Base-by-base conservation (phyloP, 495 filamentous ascomycete species). In the Platismatia glauca region DNA sequence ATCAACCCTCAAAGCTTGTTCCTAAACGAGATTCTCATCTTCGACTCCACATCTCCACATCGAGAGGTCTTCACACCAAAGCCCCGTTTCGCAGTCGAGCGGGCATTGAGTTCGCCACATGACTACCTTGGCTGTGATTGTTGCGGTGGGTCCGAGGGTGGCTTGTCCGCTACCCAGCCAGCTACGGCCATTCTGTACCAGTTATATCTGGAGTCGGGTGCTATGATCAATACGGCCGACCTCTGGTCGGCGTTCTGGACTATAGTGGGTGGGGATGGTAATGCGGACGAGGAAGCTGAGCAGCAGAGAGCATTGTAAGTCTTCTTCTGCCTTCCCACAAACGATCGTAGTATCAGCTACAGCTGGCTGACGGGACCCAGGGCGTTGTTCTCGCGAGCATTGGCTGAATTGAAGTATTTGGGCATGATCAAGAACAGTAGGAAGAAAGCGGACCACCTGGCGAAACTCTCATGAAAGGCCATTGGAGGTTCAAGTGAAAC, bases 381-480 rank as follows among this genome's bases (percentile, higher is more conserved):
- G 73, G 78, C 87, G 24, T 75, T 88, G 58, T 98, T 97, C 73
- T 95, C 95, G 71, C 79, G 83, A 55, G 88, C 80, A 7, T 69
- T 97, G 60, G 91, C 91, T 11, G 95, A 97, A 71, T 71, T 98
- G 69, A 88, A 83, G 74, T 79, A 82, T 50, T 78, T 97, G 75
- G 93, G 93, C 24, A 85, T 96, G 77, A 78, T 97, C 38, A 97
- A 94, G 75, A 80, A 80, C 64, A 97, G 86, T 68, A 89, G 86
- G 74, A 97, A 91, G 80, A 95, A 94, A 80, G 81, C 83, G 16
- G 94, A 97, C 71, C 92, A 96, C 75, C 74, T 96, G 66, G 86
- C 89, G 22, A 97, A 96, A 75, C 74, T 90, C 60, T 73, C 78
- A 38, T 90, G 87, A 81, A 82, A 66, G 87, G 87, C 4, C 67